A percentile compares a stretch with the other conserved stretches of the same genome.
Evolutionary conservation across 148 eudicot genomes (phyloP).

Genomic region (Rhododendron griersonianum): DNA sequence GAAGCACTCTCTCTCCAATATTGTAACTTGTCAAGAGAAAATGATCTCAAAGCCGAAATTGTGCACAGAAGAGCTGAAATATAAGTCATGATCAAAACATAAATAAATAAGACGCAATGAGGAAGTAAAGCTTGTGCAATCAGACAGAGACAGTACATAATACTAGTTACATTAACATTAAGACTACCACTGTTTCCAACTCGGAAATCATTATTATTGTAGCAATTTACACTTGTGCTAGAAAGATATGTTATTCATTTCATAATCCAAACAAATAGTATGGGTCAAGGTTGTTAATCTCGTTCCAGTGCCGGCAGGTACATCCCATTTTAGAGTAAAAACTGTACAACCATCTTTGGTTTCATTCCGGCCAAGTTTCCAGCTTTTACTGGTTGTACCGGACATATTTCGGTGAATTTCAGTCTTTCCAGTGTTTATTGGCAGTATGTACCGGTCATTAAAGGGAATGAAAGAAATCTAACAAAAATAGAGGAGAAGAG

Average conservation of each 20-base stretch:
- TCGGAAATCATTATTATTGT: background rate
- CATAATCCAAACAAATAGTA: background rate
- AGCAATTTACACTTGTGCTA: background rate
- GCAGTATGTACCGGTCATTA: background rate
- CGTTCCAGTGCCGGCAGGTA: too few species aligned
- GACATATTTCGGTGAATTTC: background rate
- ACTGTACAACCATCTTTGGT: background rate
- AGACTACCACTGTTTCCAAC: background rate
- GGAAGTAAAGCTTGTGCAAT: background rate
- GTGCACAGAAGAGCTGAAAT: slow-evolving; percentile 88
- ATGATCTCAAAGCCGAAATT: slow-evolving; percentile 85
- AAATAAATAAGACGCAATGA: background rate
- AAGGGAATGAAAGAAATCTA: background rate
- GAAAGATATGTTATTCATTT: background rate
- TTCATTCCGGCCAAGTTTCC: background rate
- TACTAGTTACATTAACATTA: background rate
- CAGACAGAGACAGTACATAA: background rate
- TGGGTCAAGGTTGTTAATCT: background rate
- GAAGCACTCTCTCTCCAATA: slow-evolving; percentile 89
- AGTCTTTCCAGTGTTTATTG: background rate
- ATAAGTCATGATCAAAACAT: background rate
- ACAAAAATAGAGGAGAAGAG: background rate
- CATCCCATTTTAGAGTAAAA: background rate
- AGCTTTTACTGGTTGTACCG: background rate
- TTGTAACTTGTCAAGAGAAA: slow-evolving; percentile 84